Percentiles rank a stretch among this genome's conserved stretches.
phyloP scores from a whole-genome alignment of 208 protist species.

The Angomonas ambiguus region DNA sequence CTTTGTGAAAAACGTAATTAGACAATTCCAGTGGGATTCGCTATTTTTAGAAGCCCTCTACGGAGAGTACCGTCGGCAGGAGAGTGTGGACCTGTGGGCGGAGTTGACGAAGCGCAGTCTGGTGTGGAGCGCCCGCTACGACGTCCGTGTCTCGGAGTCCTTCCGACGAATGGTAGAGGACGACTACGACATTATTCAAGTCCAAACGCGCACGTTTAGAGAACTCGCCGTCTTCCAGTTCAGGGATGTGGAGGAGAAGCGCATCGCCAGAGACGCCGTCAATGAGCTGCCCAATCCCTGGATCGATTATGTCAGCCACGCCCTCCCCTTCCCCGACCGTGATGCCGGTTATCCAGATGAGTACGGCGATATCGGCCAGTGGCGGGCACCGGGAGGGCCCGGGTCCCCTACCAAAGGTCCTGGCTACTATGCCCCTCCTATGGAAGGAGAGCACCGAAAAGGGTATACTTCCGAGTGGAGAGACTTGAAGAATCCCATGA shows the following conservation, averaged over 20 bases:
- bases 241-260: constrained; percentile 83
- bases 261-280: constrained; percentile 55
- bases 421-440: constrained; percentile 84
- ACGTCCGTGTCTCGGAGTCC: constrained; percentile 69
- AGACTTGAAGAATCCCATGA: constrained; percentile 84
- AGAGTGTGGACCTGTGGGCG: constrained; percentile 74
- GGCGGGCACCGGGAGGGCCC: constrained; percentile 78
- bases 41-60: constrained; percentile 83
- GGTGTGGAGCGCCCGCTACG: constrained; percentile 88
- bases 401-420: constrained; percentile 82
- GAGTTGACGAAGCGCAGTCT: constrained; percentile 87
- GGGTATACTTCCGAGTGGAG: constrained; percentile 90
- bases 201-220: constrained; percentile 86
- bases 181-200: constrained; percentile 83
- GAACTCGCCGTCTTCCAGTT: constrained; percentile 90
- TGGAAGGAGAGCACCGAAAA: constrained; percentile 83
- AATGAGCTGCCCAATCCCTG: constrained; percentile 88
- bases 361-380: constrained; percentile 90
- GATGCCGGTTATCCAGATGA: constrained; percentile 89
- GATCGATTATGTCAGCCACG: constrained; percentile 86
- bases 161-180: constrained; percentile 85
- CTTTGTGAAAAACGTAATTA: constrained; percentile 88
- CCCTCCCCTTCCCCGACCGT: constrained; percentile 86
- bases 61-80: constrained; percentile 83
- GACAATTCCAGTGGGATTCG: constrained; percentile 76